Base-by-base conservation (phyloP, 805 yeast species). In the Scheffersomyces ergatensis region DNA sequence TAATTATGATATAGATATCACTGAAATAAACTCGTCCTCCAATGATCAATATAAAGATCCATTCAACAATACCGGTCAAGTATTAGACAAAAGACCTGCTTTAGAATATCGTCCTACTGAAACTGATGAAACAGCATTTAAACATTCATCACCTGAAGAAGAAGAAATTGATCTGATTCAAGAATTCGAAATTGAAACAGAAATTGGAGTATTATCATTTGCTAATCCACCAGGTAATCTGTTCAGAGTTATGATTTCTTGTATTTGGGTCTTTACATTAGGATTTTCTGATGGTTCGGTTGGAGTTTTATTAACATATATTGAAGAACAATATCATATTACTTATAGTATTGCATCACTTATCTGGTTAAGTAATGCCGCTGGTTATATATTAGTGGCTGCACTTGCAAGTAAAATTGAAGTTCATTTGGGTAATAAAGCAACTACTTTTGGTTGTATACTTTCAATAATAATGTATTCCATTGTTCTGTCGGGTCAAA, bases 231-330 rank as follows among this genome's bases (percentile, higher is more conserved):
- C 54, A 3, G 45, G 40, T 26, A 59, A 57, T 42, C 24, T 39
- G 4, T 45, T 47, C 46, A 25, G 64, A 23, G 40, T 55, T 24
- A 29, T 46, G 11, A 46, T 53, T 8, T 39, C 46, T 16, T 42
- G 54, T 4, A 14, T 46, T 2, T 58, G 62, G 63, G 18, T 40
- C 4, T 47, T 54, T 25, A 32, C 49, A 11, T 40, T 48, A 13
- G 65, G 63, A 1, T 50, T 51, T 38, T 41, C 51, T 17, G 65
- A 60, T 38, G 63, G 58, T 16, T 55, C 59, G 2, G 62, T 62
- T 0, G 63, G 65, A 34, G 62, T 57, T 3, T 45, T 60, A 20
- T 48, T 60, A 34, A 63, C 62, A 2, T 45, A 47, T 33, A 57
- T 60, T 8, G 62, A 58, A 32, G 44, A 35, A 17, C 51, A 53